A percentile compares a stretch with the other conserved stretches of the same genome.
Evolutionary conservation across 768 basidiomycete genomes (phyloP).

Genomic region (Tylopilus plumbeoviolaceoides): DNA sequence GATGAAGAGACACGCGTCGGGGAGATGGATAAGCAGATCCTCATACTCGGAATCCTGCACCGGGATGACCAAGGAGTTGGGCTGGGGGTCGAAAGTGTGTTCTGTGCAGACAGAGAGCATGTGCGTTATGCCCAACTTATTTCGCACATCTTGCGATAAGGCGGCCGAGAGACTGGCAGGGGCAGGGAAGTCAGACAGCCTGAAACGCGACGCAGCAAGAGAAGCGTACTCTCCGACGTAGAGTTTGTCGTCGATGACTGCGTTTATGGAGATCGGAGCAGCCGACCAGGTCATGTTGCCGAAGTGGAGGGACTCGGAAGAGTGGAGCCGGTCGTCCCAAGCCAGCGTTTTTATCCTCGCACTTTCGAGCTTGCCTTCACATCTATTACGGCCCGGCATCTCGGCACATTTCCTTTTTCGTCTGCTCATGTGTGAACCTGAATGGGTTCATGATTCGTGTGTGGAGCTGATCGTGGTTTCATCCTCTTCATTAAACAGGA

Average conservation of each 20-base stretch:
- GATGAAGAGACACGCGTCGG: conserved; percentile 58
- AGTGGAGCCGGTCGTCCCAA: conserved; percentile 8
- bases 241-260: conserved; percentile 30
- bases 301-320: conserved; percentile 2
- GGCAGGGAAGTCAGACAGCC: neutral
- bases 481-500: neutral
- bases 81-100: conserved; percentile 39
- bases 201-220: neutral
- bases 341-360: conserved; percentile 16
- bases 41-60: conserved; percentile 48
- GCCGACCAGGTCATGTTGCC: conserved; percentile 27
- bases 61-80: conserved; percentile 31
- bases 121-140: conserved; percentile 48
- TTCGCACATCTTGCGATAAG: conserved; percentile 28
- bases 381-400: conserved; percentile 16
- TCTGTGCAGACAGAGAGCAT: conserved; percentile 56
- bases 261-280: conserved; percentile 22
- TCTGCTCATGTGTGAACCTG: too few species aligned
- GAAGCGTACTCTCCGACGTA: conserved; percentile 36
- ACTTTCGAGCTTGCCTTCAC: neutral
- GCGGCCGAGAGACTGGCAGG: conserved; percentile 33
- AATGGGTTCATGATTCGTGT: too few species aligned
- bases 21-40: conserved; percentile 62
- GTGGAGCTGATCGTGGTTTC: neutral
- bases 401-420: conserved; percentile 16